These are phyloP conservation scores for Emergomyces africanus DNA, from an alignment of 2,329 filamentous ascomycete genomes.

Conservation along the genomic window DNA sequence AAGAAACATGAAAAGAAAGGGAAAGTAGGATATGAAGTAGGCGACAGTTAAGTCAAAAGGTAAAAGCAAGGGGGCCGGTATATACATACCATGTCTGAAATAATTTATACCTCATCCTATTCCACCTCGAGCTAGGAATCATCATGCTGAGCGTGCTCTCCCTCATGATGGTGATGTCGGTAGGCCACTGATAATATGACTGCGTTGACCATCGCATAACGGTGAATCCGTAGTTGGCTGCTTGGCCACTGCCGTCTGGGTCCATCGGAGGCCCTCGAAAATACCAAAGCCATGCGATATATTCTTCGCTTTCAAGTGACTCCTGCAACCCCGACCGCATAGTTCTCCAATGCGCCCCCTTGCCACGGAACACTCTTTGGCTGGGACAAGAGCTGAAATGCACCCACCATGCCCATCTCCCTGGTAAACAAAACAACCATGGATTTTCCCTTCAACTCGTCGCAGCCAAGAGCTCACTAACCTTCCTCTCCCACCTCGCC, in stretches of 20 bases:
- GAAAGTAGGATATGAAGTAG: not conserved
- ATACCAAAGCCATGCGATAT: not conserved
- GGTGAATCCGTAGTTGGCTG: not conserved
- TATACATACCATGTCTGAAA: not conserved
- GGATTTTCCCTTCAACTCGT: not conserved
- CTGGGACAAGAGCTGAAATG: not conserved
- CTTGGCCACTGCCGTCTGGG: not conserved
- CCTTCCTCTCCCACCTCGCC: constrained; percentile 9
- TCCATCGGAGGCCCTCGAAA: not conserved
- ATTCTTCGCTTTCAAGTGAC: too few species aligned
- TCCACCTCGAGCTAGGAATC: not conserved
- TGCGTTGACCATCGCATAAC: not conserved
- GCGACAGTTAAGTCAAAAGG: not conserved
- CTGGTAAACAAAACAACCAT: not conserved
- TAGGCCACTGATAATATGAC: not conserved
- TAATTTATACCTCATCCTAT: not conserved
- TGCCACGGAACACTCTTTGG: not conserved
- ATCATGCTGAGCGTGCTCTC: not conserved
- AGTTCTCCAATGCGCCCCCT: not conserved
- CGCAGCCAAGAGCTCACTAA: constrained; percentile 41
- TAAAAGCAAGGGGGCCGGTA: not conserved
- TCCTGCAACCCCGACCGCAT: not conserved
- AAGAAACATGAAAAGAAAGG: not conserved
- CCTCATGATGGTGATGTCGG: not conserved
- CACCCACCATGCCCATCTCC: not conserved